Evolutionary conservation across 139 green algal genomes (phyloP), one percentile per base, ranked within the genome.

Genomic region (Chlorella sorokiniana): DNA sequence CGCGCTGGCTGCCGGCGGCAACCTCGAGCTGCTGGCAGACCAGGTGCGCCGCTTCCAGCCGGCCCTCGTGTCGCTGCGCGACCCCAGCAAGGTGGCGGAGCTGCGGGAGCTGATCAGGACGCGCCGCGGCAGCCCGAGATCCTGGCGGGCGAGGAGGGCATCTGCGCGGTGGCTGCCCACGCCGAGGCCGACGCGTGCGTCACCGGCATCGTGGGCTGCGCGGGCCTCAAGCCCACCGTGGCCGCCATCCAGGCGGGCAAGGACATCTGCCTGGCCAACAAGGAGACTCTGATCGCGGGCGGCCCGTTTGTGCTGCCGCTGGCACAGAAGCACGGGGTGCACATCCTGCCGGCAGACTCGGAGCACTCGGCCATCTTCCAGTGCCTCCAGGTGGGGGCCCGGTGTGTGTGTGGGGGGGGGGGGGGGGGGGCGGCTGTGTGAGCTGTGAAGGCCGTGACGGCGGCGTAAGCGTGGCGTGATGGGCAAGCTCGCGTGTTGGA

Each of bases 201-300:
- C 38, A 94, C 95, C 3, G 96, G 96, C 81, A 99, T 99, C 56
- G 97, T 99, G 38, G 97, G 97, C 23, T 99, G 97, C 82, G 97
- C 97, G 51, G 97, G 97, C 3, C 89, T 99, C 76, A 87, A 94
- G 78, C 97, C 97, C 61, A 99, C 97, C 7, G 94, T 98, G 25
- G 96, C 94, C 14, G 97, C 97, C 69, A 99, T 99, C 83, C 90
- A 98, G 85, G 85, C 90, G 4, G 94, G 94, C 68, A 99, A 99
- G 89, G 94, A 99, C 86, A 99, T 99, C 84, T 98, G 95, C 89
- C 88, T 99, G 68, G 97, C 97, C 61, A 99, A 99, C 93, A 99
- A 99, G 92, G 96, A 99, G 87, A 99, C 96, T 20, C 92, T 99
- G 38, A 99, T 99, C 70, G 96, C 96, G 41, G 97, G 86, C 37